Evolutionary conservation across 306 rosid genomes (phyloP).

Genomic region (Calophaca sinica): DNA sequence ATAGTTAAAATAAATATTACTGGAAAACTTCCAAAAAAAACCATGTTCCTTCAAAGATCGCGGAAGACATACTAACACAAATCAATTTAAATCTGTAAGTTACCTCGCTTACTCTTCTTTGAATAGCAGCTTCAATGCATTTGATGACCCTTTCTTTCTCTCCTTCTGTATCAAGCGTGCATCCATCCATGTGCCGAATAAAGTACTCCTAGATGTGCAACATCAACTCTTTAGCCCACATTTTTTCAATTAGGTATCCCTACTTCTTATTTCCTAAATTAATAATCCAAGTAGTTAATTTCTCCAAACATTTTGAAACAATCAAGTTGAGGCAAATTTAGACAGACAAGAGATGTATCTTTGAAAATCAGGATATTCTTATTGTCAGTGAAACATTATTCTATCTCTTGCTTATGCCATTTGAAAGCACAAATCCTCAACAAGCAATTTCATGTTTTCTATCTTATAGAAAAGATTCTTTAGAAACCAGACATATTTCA

Average conservation of each 20-base stretch:
- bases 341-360: background rate
- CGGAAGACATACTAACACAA: background rate
- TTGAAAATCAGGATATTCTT: slow-evolving; percentile 7
- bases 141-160: slow-evolving; percentile 81
- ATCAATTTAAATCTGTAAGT: slow-evolving; percentile 31
- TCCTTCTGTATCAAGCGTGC: slow-evolving; percentile 83
- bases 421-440: slow-evolving; percentile 13
- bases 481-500: too few species aligned
- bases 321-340: slow-evolving; percentile 22
- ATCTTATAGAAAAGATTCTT: background rate
- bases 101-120: slow-evolving; percentile 88
- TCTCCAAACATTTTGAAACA: slow-evolving; percentile 18
- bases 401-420: slow-evolving; percentile 12
- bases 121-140: slow-evolving; percentile 89
- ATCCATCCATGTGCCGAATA: slow-evolving; percentile 85
- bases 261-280: slow-evolving; percentile 11
- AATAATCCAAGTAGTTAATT: slow-evolving; percentile 6
- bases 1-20: slow-evolving; percentile 11
- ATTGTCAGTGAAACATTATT: background rate
- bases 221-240: slow-evolving; percentile 24
- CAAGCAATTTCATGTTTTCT: slow-evolving; percentile 3
- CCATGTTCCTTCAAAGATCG: background rate
- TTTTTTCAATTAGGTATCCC: slow-evolving; percentile 1
- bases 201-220: slow-evolving; percentile 64
- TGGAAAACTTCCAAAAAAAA: background rate